Evolutionary conservation across 192 early-diverging fungal species (phyloP).

Genomic region (Thamnidium elegans): DNA sequence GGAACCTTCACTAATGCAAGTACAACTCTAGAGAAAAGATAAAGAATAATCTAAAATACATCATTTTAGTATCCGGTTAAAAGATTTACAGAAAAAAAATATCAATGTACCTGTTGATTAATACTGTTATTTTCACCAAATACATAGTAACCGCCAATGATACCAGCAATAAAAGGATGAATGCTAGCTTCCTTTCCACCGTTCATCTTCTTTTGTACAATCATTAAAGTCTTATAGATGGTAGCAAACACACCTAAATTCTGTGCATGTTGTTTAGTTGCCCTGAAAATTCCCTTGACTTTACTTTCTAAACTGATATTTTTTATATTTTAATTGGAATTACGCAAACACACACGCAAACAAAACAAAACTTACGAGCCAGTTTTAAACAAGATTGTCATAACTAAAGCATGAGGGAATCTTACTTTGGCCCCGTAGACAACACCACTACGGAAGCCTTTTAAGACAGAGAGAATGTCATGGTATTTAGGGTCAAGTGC

Average conservation of each 20-base stretch:
- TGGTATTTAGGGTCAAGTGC: constrained; percentile 75
- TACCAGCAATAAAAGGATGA: constrained; percentile 89
- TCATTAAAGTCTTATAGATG: constrained; percentile 91
- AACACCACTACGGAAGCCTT: constrained; percentile 91
- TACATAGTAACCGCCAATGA: constrained; percentile 88
- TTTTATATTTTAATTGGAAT: neutral
- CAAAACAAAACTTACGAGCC: constrained; percentile 43
- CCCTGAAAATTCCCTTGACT: constrained; percentile 69
- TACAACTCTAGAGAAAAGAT: constrained; percentile 89
- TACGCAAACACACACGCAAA: too few species aligned
- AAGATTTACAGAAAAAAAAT: too few species aligned
- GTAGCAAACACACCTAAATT: constrained; percentile 92
- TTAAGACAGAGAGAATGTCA: constrained; percentile 79
- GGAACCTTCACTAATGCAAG: constrained; percentile 82
- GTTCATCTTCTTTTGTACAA: constrained; percentile 66
- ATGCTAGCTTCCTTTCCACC: constrained; percentile 70
- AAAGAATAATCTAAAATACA: constrained; percentile 95
- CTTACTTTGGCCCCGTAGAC: constrained; percentile 96
- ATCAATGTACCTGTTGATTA: too few species aligned
- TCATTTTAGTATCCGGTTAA: too few species aligned
- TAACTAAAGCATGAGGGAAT: constrained; percentile 95
- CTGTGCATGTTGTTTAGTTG: constrained; percentile 84
- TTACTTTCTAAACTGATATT: constrained; percentile 70
- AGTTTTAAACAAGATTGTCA: constrained; percentile 91
- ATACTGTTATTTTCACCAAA: constrained; percentile 95